Percentiles rank a stretch among this genome's conserved stretches.
Evolutionary conservation across 306 rosid genomes (phyloP).

Genomic region (Vicia sativa): DNA sequence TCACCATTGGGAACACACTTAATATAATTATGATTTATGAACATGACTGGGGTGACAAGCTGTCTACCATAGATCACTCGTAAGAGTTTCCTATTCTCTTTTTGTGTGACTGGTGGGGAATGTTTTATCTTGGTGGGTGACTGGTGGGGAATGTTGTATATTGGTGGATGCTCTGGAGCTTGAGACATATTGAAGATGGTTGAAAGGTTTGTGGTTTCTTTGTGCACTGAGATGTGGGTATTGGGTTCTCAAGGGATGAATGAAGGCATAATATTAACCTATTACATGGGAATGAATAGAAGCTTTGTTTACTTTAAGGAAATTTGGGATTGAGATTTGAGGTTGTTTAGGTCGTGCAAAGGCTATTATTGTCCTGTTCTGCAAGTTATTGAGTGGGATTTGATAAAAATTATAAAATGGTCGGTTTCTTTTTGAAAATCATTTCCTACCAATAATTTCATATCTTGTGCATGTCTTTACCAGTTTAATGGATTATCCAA

Average conservation of each 20-base stretch:
- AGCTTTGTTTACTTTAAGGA: constrained; percentile 19
- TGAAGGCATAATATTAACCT: constrained; percentile 17
- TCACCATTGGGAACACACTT: constrained; percentile 1
- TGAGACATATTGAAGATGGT: constrained; percentile 15
- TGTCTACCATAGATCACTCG: constrained; percentile 22
- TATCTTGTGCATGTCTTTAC: constrained; percentile 15
- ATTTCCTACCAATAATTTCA: background rate
- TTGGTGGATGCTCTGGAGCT: constrained; percentile 27
- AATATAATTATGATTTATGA: background rate
- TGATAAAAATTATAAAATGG: constrained; percentile 10
- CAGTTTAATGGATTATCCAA: constrained; percentile 30
- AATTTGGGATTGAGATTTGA: constrained; percentile 8
- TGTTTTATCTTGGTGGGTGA: constrained; percentile 16
- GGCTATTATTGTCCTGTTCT: background rate
- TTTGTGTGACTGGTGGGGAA: constrained; percentile 28
- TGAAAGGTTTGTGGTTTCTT: constrained; percentile 26
- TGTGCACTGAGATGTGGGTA: background rate
- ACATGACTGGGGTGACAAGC: background rate
- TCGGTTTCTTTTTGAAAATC: background rate
- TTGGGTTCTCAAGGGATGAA: constrained; percentile 8
- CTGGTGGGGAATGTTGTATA: constrained; percentile 18
- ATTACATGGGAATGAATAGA: constrained; percentile 9
- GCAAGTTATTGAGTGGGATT: constrained; percentile 23
- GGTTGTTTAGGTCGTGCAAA: constrained; percentile 19
- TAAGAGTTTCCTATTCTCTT: constrained; percentile 24